Base-by-base conservation (phyloP, 1,139 yeast genomes). In the Yamadazyma songkhlaensis region DNA sequence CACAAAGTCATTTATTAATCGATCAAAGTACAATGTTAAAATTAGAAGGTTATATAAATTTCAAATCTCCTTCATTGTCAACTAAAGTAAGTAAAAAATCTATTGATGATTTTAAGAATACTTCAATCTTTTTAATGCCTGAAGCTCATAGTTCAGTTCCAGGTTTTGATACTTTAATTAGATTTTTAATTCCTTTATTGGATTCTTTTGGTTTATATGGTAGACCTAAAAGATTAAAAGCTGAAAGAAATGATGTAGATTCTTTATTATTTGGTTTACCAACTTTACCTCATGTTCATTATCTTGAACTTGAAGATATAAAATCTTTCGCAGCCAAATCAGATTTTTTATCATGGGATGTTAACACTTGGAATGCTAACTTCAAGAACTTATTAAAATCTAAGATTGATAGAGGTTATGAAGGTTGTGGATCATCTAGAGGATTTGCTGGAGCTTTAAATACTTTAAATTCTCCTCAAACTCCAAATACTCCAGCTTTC, bases 51-150 rank as follows among this genome's bases (percentile, higher is more conserved):
- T 72, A 74, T 34, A 87, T 89, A 31, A 67, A 74, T 43, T 88
- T 88, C 52, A 62, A 58, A 49, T 74, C 77, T 36, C 75, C 68
- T 31, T 53, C 55, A 25, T 44, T 62, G 29, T 57, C 67, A 4
- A 48, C 62, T 11, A 68, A 67, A 44, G 57, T 61, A 2, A 50
- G 62, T 49, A 74, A 59, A 56, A 78, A 62, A 59, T 54, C 65
- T 20, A 55, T 60, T 24, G 81, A 76, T 22, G 77, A 76, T 24
- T 79, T 83, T 39, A 81, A 81, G 52, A 84, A 81, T 37, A 84
- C 96, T 2, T 77, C 89, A n/a, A 79, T 92, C 26, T 90, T 90
- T 55, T 65, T 92, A 47, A 90, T 92, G 97, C 97, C 97, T 4
- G 97, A 92, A 56, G 84, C 77, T 52, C 97, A 89, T 59, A 83